Percentiles rank a stretch among this genome's conserved stretches.
phyloP scores from a whole-genome alignment of 257 asterid genomes.

The Salvia miltiorrhiza region DNA sequence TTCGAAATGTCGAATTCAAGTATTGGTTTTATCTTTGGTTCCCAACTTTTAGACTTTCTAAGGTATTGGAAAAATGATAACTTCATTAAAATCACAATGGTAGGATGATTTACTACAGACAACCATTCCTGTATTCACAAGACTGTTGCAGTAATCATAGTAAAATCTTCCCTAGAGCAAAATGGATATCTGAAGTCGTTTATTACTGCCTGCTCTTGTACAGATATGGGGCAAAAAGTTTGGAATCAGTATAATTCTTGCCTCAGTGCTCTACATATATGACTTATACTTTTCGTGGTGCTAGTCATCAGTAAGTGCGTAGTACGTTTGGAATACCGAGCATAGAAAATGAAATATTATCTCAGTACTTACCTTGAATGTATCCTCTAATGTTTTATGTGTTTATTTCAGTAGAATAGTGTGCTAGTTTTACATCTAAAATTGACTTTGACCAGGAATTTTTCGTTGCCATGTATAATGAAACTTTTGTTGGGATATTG shows the following conservation, averaged over 20 bases:
- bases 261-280: not conserved
- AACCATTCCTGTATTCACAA: not conserved
- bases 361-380: not conserved
- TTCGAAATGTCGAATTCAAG: not conserved
- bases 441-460: not conserved
- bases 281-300: not conserved
- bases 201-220: not conserved
- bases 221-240: not conserved
- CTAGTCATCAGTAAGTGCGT: not conserved
- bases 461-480: not conserved
- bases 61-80: conserved; percentile 11
- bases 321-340: not conserved
- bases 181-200: not conserved
- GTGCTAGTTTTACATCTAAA: not conserved
- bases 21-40: not conserved
- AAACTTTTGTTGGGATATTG: not conserved
- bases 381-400: not conserved
- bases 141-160: too few species aligned
- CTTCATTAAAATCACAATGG: not conserved
- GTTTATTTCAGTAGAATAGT: not conserved
- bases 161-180: not conserved
- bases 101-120: not conserved
- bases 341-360: not conserved
- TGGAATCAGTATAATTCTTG: not conserved
- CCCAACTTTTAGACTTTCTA: not conserved